phyloP scores from a whole-genome alignment of 2,329 filamentous ascomycete species.

The Thelonectria olida region DNA sequence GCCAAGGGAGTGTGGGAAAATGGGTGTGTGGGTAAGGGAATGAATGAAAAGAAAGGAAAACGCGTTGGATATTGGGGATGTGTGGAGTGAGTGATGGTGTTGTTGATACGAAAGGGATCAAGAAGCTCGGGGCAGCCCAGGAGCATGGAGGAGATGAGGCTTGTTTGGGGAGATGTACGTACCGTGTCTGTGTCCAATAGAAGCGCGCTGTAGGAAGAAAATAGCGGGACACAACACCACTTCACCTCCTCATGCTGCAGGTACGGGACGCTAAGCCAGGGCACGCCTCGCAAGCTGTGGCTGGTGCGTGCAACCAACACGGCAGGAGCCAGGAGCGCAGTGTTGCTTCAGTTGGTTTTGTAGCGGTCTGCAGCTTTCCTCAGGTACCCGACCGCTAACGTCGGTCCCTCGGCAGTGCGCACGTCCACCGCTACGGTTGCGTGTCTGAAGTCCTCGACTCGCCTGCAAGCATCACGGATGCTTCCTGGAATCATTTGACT shows the following conservation, averaged over 20 bases:
- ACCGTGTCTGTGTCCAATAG: neutral
- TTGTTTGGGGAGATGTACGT: slow-evolving; percentile 34
- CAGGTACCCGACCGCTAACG: neutral
- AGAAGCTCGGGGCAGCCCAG: slow-evolving; percentile 9
- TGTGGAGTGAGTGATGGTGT: slow-evolving; percentile 20
- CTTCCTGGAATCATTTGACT: neutral
- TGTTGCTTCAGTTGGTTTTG: neutral
- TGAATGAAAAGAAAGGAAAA: neutral
- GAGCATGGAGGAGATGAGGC: slow-evolving; percentile 36
- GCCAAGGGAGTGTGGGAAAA: slow-evolving; percentile 11
- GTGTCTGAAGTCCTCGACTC: no score
- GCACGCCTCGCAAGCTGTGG: slow-evolving; percentile 12
- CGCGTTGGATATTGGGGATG: slow-evolving; percentile 21
- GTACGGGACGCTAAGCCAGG: slow-evolving; percentile 14
- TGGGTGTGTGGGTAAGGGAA: slow-evolving; percentile 3
- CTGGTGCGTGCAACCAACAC: slow-evolving; percentile 7
- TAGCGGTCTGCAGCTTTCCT: neutral
- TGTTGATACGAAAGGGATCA: neutral
- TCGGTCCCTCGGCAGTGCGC: slow-evolving; percentile 21
- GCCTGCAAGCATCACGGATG: no score
- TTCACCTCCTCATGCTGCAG: slow-evolving; percentile 10
- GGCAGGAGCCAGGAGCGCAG: neutral
- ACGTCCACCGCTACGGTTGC: neutral
- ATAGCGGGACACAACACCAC: neutral
- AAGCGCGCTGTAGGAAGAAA: neutral